Conservation (phyloP, 805 yeast species). For the Cyberlindnera galapagoensis region DNA sequence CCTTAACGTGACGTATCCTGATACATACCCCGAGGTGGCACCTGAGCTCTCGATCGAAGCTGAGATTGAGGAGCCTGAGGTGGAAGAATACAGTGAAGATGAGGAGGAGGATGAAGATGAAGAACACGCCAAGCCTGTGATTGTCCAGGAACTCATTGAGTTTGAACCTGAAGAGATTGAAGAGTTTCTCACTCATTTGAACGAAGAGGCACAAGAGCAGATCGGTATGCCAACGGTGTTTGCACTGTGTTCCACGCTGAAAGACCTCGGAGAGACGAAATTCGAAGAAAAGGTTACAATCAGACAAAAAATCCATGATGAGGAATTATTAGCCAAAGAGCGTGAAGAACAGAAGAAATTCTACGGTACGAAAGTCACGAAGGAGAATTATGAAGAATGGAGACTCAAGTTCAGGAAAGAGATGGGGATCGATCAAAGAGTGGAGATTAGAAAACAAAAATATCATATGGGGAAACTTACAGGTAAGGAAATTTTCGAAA, state of each 20-base stretch:
- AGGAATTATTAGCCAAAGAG: constrained; percentile 57
- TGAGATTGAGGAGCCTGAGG: constrained; percentile 25
- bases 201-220: constrained; percentile 65
- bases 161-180: constrained; percentile 44
- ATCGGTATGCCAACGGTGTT: constrained; percentile 91
- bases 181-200: constrained; percentile 33
- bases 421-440: constrained; percentile 58
- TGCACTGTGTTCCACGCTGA: constrained; percentile 66
- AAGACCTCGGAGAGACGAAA: constrained; percentile 71
- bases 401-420: constrained; percentile 64
- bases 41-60: constrained; percentile 48
- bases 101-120: constrained; percentile 38
- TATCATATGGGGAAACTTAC: constrained; percentile 74
- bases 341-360: constrained; percentile 84
- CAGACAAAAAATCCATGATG: constrained; percentile 53
- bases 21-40: constrained; percentile 71
- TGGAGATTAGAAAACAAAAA: constrained; percentile 41
- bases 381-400: constrained; percentile 71
- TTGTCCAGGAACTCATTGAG: constrained; percentile 51
- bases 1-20: constrained; percentile 67
- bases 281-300: constrained; percentile 51
- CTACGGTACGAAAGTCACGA: constrained; percentile 83
- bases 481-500: constrained; percentile 86
- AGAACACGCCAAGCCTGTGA: constrained; percentile 41
- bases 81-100: constrained; percentile 28